phyloP scores from a whole-genome alignment of 2,329 filamentous ascomycete genomes.

The Fonsecaea erecta region DNA sequence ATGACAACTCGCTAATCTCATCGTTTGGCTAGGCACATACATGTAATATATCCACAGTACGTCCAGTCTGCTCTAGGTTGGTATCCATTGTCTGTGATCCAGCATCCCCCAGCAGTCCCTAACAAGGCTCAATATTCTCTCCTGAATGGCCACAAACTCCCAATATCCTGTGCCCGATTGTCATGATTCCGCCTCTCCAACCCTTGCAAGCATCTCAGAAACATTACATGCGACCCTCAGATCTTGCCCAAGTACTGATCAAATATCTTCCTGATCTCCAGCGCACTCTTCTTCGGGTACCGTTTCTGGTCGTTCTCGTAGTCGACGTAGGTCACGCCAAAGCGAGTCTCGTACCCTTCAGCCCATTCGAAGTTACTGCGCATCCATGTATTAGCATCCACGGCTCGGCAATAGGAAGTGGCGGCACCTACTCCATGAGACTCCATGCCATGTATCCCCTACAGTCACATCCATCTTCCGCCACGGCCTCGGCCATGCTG shows the following conservation, averaged over 20 bases:
- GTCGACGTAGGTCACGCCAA: constrained; percentile 83
- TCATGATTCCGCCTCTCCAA: not conserved
- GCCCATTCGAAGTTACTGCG: constrained; percentile 83
- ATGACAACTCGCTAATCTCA: not conserved
- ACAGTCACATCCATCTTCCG: constrained; percentile 76
- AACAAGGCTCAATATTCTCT: too few species aligned
- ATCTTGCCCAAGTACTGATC: constrained; percentile 70
- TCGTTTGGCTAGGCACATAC: not conserved
- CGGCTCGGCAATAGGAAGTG: constrained; percentile 1
- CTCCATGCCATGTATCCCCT: constrained; percentile 85
- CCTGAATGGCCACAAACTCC: not conserved
- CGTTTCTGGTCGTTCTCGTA: constrained; percentile 79
- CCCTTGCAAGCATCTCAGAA: not conserved
- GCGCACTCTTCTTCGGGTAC: constrained; percentile 82
- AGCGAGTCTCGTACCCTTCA: constrained; percentile 86
- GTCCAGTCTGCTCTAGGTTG: not conserved
- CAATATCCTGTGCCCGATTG: not conserved
- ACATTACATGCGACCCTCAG: not conserved
- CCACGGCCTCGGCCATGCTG: constrained; percentile 74
- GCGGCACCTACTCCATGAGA: constrained; percentile 70
- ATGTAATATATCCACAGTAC: not conserved
- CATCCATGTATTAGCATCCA: constrained; percentile 22
- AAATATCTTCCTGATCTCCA: constrained; percentile 72
- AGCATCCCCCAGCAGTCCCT: not conserved
- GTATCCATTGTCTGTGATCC: not conserved